A percentile compares a stretch with the other conserved stretches of the same genome.
These are phyloP conservation scores for Incumbomyces delicatus DNA, from an alignment of 2,329 filamentous ascomycete species.

Conservation along the genomic window DNA sequence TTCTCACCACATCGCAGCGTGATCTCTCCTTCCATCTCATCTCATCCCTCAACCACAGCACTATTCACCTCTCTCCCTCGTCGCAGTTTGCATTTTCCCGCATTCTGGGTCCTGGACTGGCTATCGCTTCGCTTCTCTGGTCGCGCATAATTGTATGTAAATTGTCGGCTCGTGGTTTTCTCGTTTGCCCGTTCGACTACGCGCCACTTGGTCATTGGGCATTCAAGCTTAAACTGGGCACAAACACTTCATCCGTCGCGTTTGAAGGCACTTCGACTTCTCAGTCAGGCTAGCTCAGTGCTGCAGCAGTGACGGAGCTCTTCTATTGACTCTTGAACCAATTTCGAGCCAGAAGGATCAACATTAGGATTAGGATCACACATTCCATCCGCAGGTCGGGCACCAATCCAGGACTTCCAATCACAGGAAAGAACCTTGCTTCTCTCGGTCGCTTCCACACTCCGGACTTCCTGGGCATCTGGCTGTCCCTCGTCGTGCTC, in stretches of 20 bases:
- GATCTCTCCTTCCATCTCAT: no score
- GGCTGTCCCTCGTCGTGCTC: not conserved
- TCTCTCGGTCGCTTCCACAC: constrained; percentile 1
- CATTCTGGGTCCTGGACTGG: not conserved
- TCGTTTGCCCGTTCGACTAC: not conserved
- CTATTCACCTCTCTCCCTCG: constrained; percentile 6
- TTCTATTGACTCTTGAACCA: no score
- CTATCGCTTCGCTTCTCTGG: not conserved
- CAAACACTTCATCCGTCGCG: not conserved
- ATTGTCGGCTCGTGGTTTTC: not conserved
- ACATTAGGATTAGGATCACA: not conserved
- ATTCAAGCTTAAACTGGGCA: constrained; percentile 4
- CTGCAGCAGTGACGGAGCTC: not conserved
- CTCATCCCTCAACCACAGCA: not conserved
- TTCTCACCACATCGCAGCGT: no score
- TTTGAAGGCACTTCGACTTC: not conserved
- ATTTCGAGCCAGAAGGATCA: not conserved
- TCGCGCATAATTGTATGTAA: not conserved
- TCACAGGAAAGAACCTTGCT: constrained; percentile 4
- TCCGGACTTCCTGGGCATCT: not conserved
- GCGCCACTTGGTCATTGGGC: constrained; percentile 3
- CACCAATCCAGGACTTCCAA: constrained; percentile 1
- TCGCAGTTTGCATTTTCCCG: constrained; percentile 1
- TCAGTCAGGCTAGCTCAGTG: constrained; percentile 1
- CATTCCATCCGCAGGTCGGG: not conserved